phyloP scores from a whole-genome alignment of 208 protist species.

The Trypanosomatidae sp. region DNA sequence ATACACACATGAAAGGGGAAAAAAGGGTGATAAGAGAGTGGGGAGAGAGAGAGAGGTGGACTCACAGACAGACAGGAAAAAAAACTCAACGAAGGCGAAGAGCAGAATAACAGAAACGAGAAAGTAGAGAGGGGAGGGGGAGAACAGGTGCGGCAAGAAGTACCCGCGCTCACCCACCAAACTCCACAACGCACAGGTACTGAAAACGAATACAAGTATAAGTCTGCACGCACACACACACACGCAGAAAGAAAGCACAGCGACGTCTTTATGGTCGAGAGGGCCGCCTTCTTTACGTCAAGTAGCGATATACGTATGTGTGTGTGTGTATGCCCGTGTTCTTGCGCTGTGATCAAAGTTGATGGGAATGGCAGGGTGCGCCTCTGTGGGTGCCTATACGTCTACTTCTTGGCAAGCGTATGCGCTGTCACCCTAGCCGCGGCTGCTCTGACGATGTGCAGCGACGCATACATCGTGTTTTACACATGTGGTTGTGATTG shows the following conservation, averaged over 20 bases:
- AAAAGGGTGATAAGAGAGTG: no score
- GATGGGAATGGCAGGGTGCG: neutral
- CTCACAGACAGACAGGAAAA: neutral
- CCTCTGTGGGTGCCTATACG: neutral
- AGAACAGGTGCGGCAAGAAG: neutral
- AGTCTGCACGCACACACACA: neutral
- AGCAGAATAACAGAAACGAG: neutral
- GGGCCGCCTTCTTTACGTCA: neutral
- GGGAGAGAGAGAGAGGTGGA: no score
- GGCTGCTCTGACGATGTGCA: neutral
- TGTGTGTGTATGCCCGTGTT: neutral
- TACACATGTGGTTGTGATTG: neutral
- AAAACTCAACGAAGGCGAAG: neutral
- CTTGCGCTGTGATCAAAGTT: neutral
- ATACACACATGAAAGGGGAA: no score
- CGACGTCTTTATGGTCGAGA: neutral
- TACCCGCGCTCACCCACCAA: neutral
- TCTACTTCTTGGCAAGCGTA: neutral
- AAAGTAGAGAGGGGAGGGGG: neutral
- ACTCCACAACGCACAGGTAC: no score
- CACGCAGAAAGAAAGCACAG: neutral
- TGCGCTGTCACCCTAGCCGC: neutral
- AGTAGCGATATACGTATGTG: neutral
- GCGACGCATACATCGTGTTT: neutral
- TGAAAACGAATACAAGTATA: neutral